Conservation (phyloP, 2,329 filamentous ascomycete genomes). For the Acrocalymma vagum region DNA sequence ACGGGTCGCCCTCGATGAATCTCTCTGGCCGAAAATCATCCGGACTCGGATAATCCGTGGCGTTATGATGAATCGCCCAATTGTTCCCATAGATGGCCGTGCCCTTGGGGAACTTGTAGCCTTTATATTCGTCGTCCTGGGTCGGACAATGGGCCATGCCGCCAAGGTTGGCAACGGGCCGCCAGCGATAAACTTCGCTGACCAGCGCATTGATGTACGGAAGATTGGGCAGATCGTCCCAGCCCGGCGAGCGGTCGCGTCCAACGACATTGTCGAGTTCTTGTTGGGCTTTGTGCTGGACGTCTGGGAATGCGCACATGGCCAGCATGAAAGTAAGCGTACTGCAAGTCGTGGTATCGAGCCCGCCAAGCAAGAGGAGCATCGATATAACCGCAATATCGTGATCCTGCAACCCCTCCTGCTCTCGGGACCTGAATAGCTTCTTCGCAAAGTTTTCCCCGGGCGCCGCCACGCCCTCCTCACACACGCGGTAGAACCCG, state of each 20-base stretch:
- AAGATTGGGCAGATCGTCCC: conserved; percentile 27
- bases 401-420: conserved; percentile 1
- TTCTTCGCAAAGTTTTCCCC: conserved; percentile 11
- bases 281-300: conserved; percentile 5
- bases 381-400: conserved; percentile 4
- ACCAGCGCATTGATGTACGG: conserved; percentile 31
- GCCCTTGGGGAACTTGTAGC: conserved; percentile 37
- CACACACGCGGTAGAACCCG: conserved; percentile 19
- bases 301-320: conserved; percentile 9
- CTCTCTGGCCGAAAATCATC: conserved; percentile 43
- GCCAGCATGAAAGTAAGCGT: conserved; percentile 11
- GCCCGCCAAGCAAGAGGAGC: conserved; percentile 12
- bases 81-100: conserved; percentile 43
- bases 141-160: conserved; percentile 26
- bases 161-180: conserved; percentile 19
- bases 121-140: conserved; percentile 35
- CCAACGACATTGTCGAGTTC: conserved; percentile 5
- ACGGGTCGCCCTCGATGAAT: conserved; percentile 45
- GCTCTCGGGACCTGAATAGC: conserved; percentile 5
- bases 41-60: conserved; percentile 38
- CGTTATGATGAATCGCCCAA: conserved; percentile 30
- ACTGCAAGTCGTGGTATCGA: conserved; percentile 41
- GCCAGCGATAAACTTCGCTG: conserved; percentile 2
- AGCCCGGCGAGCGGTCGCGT: conserved; percentile 5
- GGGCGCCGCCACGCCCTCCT: conserved; percentile 9